Conservation (phyloP, 768 basidiomycete genomes). For the Termitomyces eurrhizus region DNA sequence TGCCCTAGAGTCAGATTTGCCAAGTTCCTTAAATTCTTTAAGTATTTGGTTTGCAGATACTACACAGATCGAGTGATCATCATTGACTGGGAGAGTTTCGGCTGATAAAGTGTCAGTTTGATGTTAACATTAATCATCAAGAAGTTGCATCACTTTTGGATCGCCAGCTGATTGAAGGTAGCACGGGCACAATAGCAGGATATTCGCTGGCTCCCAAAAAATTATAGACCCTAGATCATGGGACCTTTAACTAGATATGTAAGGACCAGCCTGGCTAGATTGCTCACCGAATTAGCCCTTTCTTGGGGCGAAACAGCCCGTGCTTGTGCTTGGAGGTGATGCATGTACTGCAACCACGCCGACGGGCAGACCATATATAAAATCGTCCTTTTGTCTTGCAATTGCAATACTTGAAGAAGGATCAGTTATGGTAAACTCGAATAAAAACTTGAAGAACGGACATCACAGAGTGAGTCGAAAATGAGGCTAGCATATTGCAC, state of each 20-base stretch:
- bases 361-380: constrained; percentile 10
- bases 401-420: constrained; percentile 3
- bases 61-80: not conserved
- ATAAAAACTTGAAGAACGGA: not conserved
- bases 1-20: not conserved
- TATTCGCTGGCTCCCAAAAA: too few relatives aligned
- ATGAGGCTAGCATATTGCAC: constrained; percentile 1
- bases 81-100: not conserved
- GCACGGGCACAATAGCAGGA: not conserved
- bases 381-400: not conserved
- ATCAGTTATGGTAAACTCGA: not conserved
- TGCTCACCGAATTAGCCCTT: not conserved
- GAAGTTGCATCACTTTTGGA: not conserved
- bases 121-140: not conserved
- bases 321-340: not conserved
- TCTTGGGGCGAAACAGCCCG: not conserved
- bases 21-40: not conserved
- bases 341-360: constrained; percentile 11
- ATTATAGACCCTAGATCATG: not conserved
- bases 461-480: constrained; percentile 5
- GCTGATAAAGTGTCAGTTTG: not conserved
- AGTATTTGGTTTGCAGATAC: not conserved
- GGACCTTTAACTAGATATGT: not conserved
- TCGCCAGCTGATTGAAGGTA: not conserved
- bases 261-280: not conserved